Base-by-base conservation (phyloP, 2,329 filamentous ascomycete species). In the Cladophialophora bantiana region DNA sequence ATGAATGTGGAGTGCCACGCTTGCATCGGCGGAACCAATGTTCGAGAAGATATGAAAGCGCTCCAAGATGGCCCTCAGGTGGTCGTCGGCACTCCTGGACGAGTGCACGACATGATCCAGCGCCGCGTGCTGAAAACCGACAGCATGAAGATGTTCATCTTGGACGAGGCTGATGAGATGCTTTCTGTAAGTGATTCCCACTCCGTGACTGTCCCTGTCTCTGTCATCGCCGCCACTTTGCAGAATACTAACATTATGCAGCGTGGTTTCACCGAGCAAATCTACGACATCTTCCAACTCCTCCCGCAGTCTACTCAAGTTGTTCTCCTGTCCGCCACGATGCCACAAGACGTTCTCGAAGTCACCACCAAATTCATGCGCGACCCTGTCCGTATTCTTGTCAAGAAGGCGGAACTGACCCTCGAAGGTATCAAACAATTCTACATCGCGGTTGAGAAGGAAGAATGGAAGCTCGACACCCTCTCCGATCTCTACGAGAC, bases 351-450 rank as follows among this genome's bases (percentile, higher is more conserved):
- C 79, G 95, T 99, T 70, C 90, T 99, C 69, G 95, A 99, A 86
- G 94, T 99, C 79, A 99, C 95, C 79, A 98, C 94, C 85, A 97
- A 97, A 86, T 99, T 99, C 88, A 99, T 99, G 95, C 94, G 93
- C 77, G 95, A 99, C 84, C 95, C 95, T 74, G 92, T 99, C 82
- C 94, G 95, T 79, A 98, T 99, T 79, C 88, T 99, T 75, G 95
- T 99, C 84, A 99, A 99, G 91, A 97, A 97, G 89, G 94, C 96
- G 79, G 95, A 99, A 82, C 90, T 99, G 82, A 99, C 95, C 78
- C 93, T 99, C 68, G 95, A 99, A 85, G 95, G 95, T 92, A 96
- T 99, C 80, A 99, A 99, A 89, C 95, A 99, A 83, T 99, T 97
- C 86, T 99, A 97, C 86, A 98, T 99, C 83, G 95, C 95, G 68